Evolutionary conservation across 2,329 filamentous ascomycete species (phyloP).

Genomic region (Neospermospora avenae): DNA sequence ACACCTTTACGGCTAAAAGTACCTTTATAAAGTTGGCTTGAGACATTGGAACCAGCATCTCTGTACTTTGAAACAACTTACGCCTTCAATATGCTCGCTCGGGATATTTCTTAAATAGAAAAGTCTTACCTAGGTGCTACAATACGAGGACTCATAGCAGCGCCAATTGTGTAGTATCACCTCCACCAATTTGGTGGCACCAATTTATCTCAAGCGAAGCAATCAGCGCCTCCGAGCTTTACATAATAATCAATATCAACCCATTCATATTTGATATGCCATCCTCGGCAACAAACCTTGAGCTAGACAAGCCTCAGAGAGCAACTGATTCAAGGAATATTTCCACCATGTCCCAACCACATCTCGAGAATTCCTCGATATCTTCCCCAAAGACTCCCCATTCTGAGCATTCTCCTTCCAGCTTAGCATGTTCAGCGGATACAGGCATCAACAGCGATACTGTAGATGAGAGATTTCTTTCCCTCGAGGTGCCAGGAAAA

Average conservation of each 20-base stretch:
- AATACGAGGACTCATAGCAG: background rate
- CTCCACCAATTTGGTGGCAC: too few relatives aligned
- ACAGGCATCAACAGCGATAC: background rate
- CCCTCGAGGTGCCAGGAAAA: background rate
- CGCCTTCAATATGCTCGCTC: background rate
- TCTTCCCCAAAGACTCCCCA: background rate
- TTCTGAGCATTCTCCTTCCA: background rate
- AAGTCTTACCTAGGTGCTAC: background rate
- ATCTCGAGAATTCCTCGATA: background rate
- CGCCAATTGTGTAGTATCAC: background rate
- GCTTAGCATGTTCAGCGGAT: background rate
- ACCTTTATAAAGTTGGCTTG: too few relatives aligned
- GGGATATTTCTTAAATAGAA: background rate
- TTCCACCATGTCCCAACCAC: background rate
- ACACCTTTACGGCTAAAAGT: too few relatives aligned
- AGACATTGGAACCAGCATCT: background rate
- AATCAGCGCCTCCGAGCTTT: background rate
- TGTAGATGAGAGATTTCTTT: background rate
- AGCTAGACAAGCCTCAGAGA: background rate
- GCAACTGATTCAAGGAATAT: background rate
- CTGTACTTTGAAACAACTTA: background rate
- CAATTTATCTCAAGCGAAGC: background rate
- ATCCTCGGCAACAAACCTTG: background rate
- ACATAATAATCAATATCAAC: background rate
- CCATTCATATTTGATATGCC: background rate